Evolutionary conservation across 2,329 filamentous ascomycete genomes (phyloP), one percentile per base, ranked within the genome.

Genomic region (Rhinocladiella similis): DNA sequence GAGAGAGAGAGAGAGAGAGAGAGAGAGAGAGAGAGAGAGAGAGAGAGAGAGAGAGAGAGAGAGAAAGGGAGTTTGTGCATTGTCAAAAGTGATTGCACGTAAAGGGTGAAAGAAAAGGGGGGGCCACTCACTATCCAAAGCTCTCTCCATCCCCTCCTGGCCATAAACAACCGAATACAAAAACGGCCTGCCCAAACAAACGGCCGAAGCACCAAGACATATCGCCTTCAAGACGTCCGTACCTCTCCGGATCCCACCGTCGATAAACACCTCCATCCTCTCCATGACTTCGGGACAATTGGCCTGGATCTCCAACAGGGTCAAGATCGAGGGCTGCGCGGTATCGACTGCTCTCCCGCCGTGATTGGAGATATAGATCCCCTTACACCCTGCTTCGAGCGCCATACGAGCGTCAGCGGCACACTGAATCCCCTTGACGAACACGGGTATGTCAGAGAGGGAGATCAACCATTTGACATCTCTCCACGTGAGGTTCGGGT

Each of bases 61-160:
- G 22, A 7, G 4, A 25, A 4, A 25, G 22, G 4, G 22, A 25
- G 22, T 5, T 4, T 25, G 22, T 25, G 22, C 22, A 25, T 25
- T 25, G 22, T 25, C 4, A 25, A 7, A 7, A 25, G 7, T 25
- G 22, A 25, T 25, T 25, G 22, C 7, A 25, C 7, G 22, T 7
- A 25, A 25, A 25, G 22, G 7, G n/a, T n/a, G 22, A 25, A 25
- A 25, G 22, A 25, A 25, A 25, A 20, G 18, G 14, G 14, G 18
- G 22, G 18, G 14, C 18, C 42, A n/a, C 80, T 69, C 0, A 79
- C 80, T 54, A 57, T 59, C 59, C 36, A 80, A 76, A 51, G 80
- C 69, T 33, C 90, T 83, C 68, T 95, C 89, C 16, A 97, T 92
- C 63, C 94, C 94, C 2, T 86, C 80, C 58, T 90, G 76, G 1